Conservation (phyloP, 129 eudicot genomes). For the Arctium lappa region DNA sequence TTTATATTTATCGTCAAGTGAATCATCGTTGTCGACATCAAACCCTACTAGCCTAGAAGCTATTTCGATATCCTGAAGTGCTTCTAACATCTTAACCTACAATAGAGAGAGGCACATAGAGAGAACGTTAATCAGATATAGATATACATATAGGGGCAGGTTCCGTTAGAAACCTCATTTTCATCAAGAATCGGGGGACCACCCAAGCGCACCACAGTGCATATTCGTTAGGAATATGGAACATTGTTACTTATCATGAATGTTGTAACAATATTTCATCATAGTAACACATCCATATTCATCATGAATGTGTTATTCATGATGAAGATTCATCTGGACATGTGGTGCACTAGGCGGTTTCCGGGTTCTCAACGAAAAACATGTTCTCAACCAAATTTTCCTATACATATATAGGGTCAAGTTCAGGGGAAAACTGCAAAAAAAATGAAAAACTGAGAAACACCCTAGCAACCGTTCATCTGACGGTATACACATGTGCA, state of each 20-base stretch:
- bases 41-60: constrained; percentile 95
- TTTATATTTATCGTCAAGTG: constrained; percentile 85
- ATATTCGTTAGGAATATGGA: neutral
- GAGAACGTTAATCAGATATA: neutral
- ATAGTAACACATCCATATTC: neutral
- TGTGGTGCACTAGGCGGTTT: neutral
- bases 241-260: neutral
- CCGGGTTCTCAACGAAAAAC: neutral
- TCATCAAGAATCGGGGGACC: neutral
- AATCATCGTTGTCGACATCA: constrained; percentile 64
- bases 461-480: neutral
- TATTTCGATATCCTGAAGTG: constrained; percentile 98
- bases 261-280: neutral
- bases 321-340: neutral
- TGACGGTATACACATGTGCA: neutral
- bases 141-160: neutral
- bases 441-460: neutral
- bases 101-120: neutral
- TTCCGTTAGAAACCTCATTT: too few relatives aligned
- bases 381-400: too few relatives aligned
- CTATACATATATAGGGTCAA: neutral
- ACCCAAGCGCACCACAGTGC: neutral
- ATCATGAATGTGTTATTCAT: neutral
- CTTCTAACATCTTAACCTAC: constrained; percentile 99
- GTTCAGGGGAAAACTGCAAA: neutral